Evolutionary conservation across 2,329 filamentous ascomycete genomes (phyloP), one percentile per base, ranked within the genome.

Genomic region (Pestalotiopsis sp.): DNA sequence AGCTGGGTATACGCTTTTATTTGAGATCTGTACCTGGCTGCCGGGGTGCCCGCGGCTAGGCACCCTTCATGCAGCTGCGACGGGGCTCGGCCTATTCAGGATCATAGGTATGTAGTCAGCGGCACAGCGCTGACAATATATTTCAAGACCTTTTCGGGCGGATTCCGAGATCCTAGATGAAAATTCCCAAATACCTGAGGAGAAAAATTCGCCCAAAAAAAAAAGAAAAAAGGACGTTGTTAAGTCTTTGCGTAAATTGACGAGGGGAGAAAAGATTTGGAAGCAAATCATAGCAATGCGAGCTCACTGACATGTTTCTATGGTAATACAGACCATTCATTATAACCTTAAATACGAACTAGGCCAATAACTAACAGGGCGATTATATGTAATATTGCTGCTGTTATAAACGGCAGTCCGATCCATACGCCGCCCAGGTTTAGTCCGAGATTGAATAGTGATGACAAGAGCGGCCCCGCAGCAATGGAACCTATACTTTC

Each of bases 241-340:
- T 67, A 73, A 27, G 69, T 73, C 9, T 73, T 76, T 39, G 57
- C 68, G 12, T 76, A 72, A 71, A 63, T 73, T 25, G 72, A 73
- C 11, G 36, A 63, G 25, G 73, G 70, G 62, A 49, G 4, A 1
- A 3, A n/a, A 1, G 5, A 49, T n/a, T 27, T 25, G 13, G 4
- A 5, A 3, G 14, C 41, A 49, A 49, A 6, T n/a, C 2, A 5
- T n/a, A n/a, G 41, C 3, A 6, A 36, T 36, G 7, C 31, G 31
- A 36, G 31, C 31, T 36, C 31, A 7, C 31, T 9, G 31, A 7
- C 31, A 36, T 36, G 6, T 36, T 36, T 36, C 31, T 36, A 6
- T 36, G 31, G 9, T 36, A 36, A 36, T 9, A 1, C 31, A 6
- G 31, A 1, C 5, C 31, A 36, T 36, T 36, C 31, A 36, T 36